Percentiles rank a stretch among this genome's conserved stretches.
phyloP scores from a whole-genome alignment of 306 rosid genomes.

The Castanea sativa region DNA sequence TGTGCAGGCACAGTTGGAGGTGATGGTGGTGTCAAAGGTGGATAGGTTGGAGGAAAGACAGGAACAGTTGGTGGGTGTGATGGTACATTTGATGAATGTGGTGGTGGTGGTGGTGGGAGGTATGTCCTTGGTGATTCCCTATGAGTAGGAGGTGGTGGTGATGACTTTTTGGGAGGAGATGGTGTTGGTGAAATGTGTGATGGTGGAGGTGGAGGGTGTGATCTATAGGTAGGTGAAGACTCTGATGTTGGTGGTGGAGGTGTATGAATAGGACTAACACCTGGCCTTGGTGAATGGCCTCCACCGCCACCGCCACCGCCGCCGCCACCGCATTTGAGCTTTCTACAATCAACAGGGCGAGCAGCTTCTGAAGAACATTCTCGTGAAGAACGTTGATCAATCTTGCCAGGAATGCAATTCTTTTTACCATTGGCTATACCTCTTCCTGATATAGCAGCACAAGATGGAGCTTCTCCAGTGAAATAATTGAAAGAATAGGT shows the following conservation, averaged over 20 bases:
- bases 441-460: too few relatives aligned
- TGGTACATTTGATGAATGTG: background rate
- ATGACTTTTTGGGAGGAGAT: background rate
- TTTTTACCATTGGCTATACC: too few relatives aligned
- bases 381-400: too few relatives aligned
- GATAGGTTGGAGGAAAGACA: background rate
- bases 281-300: background rate
- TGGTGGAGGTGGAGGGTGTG: slow-evolving; percentile 25
- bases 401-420: too few relatives aligned
- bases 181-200: background rate
- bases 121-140: slow-evolving; percentile 18
- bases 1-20: background rate
- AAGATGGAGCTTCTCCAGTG: too few relatives aligned
- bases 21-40: background rate
- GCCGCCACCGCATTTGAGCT: too few relatives aligned
- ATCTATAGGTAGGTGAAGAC: slow-evolving; percentile 26
- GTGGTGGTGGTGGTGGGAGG: slow-evolving; percentile 2
- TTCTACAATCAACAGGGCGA: too few relatives aligned
- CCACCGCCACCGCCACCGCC: background rate
- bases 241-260: slow-evolving; percentile 28
- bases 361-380: too few relatives aligned
- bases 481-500: too few relatives aligned
- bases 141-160: slow-evolving; percentile 20
- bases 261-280: background rate
- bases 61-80: background rate